Conservation (phyloP, 176 grass and related monocot genomes). For the Triticum urartu region DNA sequence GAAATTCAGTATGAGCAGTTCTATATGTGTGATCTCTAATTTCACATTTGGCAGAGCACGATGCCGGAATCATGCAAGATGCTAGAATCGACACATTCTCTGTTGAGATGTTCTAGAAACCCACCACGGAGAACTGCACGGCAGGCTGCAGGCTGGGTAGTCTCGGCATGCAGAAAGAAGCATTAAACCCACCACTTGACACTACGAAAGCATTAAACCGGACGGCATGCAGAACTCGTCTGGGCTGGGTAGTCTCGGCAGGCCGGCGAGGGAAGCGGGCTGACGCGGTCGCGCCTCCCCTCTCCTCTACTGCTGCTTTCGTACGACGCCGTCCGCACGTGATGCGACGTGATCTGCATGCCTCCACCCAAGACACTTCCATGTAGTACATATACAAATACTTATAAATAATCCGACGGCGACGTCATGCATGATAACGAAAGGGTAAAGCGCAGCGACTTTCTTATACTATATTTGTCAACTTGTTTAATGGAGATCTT, state of each 20-base stretch:
- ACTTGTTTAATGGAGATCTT: not conserved
- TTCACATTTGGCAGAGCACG: too few relatives aligned
- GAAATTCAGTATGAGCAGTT: too few relatives aligned
- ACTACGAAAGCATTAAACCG: not conserved
- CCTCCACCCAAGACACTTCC: not conserved
- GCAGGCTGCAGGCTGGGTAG: not conserved
- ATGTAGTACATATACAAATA: not conserved
- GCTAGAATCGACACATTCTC: too few relatives aligned
- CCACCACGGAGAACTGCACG: too few relatives aligned
- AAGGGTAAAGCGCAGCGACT: not conserved
- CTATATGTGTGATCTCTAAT: too few relatives aligned
- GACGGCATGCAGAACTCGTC: not conserved
- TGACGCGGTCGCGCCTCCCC: conserved; percentile 4
- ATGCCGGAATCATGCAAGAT: too few relatives aligned
- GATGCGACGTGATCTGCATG: not conserved
- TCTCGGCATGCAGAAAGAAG: too few relatives aligned
- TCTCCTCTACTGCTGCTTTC: not conserved
- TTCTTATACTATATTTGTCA: not conserved
- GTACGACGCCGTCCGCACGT: not conserved
- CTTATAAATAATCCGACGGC: not conserved
- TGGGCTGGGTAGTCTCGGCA: not conserved
- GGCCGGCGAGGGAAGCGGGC: conserved; percentile 3
- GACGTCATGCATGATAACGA: not conserved
- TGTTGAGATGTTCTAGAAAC: not conserved
- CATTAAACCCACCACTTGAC: not conserved